Percentiles rank a stretch among this genome's conserved stretches.
These are phyloP conservation scores for Blepharisma japonicum DNA, from an alignment of 73 alveolate genomes.

Conservation along the genomic window DNA sequence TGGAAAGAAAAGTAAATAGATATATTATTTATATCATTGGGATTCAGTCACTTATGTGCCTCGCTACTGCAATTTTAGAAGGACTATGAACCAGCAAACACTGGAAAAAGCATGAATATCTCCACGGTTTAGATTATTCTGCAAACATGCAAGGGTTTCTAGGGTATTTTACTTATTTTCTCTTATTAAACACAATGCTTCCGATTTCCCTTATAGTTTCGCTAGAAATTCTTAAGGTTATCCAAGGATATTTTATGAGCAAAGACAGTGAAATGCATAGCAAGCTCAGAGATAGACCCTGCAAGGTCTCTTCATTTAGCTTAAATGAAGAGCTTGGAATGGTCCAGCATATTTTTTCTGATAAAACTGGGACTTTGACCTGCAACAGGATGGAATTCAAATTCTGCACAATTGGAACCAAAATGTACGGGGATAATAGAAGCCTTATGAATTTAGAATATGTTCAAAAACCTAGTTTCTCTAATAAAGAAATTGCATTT, in stretches of 20 bases:
- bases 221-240: conserved; percentile 89
- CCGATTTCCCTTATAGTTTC: conserved; percentile 95
- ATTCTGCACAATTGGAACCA: conserved; percentile 37
- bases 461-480: conserved; percentile 37
- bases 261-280: conserved; percentile 78
- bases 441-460: conserved; percentile 42
- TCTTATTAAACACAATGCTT: conserved; percentile 90
- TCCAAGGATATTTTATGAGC: conserved; percentile 78
- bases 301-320: conserved; percentile 50
- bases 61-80: neutral
- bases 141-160: conserved; percentile 56
- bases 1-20: conserved; percentile 17
- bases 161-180: conserved; percentile 88
- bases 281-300: conserved; percentile 62
- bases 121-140: neutral
- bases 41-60: neutral
- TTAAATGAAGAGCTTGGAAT: conserved; percentile 73
- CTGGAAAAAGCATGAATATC: conserved; percentile 40
- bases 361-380: conserved; percentile 77
- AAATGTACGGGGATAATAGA: conserved; percentile 45
- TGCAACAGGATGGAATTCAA: conserved; percentile 73
- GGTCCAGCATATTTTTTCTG: conserved; percentile 60
- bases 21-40: neutral
- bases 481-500: neutral
- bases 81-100: neutral